Evolutionary conservation across 306 rosid genomes (phyloP).

Genomic region (Rosa persica): DNA sequence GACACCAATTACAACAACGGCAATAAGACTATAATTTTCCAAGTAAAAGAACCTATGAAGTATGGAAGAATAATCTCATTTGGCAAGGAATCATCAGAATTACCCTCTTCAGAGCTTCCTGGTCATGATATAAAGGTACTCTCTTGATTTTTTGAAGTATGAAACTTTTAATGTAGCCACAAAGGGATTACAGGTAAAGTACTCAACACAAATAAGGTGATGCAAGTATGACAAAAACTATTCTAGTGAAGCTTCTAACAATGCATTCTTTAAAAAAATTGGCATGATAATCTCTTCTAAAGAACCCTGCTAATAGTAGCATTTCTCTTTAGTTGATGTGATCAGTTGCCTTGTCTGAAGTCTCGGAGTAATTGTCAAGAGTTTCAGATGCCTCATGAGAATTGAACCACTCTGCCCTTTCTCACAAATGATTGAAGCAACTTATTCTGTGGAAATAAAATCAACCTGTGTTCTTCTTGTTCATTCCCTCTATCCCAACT

Average conservation of each 20-base stretch:
- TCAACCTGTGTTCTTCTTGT: background rate
- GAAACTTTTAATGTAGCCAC: background rate
- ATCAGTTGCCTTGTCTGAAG: background rate
- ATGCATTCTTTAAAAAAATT: background rate
- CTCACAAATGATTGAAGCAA: background rate
- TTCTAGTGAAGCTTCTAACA: background rate
- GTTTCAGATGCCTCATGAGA: background rate
- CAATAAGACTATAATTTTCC: slow-evolving; percentile 27
- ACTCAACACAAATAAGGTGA: background rate
- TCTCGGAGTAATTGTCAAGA: background rate
- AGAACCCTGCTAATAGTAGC: background rate
- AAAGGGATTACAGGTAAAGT: background rate
- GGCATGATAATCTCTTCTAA: background rate
- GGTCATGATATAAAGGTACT: slow-evolving; percentile 48
- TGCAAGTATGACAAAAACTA: background rate
- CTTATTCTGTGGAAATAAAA: background rate
- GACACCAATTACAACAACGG: slow-evolving; percentile 27
- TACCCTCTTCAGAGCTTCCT: slow-evolving; percentile 54
- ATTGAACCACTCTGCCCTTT: background rate
- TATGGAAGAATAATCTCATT: slow-evolving; percentile 59
- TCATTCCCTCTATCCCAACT: background rate
- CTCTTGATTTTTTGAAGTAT: background rate
- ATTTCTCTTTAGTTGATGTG: background rate
- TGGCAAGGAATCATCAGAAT: slow-evolving; percentile 52
- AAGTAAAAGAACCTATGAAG: slow-evolving; percentile 37